Percentiles rank a stretch among this genome's conserved stretches.
These are phyloP conservation scores for Hericium erinaceus DNA, from an alignment of 768 basidiomycete species.

Conservation along the genomic window DNA sequence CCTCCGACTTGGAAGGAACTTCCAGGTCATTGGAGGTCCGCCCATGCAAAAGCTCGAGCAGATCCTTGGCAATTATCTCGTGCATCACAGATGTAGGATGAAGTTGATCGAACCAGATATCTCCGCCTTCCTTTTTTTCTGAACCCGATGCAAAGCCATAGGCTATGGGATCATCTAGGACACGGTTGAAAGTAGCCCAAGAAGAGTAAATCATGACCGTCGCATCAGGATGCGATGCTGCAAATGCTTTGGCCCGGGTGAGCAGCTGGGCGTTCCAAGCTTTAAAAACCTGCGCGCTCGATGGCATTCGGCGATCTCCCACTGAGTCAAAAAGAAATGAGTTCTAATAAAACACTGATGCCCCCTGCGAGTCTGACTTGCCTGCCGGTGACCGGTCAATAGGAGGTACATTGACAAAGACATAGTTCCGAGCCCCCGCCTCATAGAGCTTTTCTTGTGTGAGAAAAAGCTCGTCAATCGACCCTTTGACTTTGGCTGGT, in stretches of 20 bases:
- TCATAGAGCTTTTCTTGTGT: constrained; percentile 41
- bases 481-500: constrained; percentile 15
- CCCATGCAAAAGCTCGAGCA: constrained; percentile 30
- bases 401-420: constrained; percentile 53
- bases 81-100: constrained; percentile 48
- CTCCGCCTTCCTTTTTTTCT: constrained; percentile 24
- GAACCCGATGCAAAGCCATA: constrained; percentile 32
- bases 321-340: background rate
- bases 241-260: constrained; percentile 27
- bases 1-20: no score
- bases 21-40: no score
- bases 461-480: constrained; percentile 29
- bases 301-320: background rate
- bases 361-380: constrained; percentile 5
- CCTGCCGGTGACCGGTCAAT: constrained; percentile 39
- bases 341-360: background rate
- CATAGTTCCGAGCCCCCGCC: constrained; percentile 38
- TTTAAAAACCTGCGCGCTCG: constrained; percentile 1
- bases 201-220: constrained; percentile 44
- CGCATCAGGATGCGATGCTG: constrained; percentile 30
- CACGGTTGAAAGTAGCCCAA: constrained; percentile 32
- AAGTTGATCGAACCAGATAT: constrained; percentile 42
- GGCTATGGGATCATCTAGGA: constrained; percentile 36
- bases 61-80: constrained; percentile 34
- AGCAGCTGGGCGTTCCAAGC: constrained; percentile 40